phyloP scores from a whole-genome alignment of 75 land plant species.

The Pinus tabuliformis region DNA sequence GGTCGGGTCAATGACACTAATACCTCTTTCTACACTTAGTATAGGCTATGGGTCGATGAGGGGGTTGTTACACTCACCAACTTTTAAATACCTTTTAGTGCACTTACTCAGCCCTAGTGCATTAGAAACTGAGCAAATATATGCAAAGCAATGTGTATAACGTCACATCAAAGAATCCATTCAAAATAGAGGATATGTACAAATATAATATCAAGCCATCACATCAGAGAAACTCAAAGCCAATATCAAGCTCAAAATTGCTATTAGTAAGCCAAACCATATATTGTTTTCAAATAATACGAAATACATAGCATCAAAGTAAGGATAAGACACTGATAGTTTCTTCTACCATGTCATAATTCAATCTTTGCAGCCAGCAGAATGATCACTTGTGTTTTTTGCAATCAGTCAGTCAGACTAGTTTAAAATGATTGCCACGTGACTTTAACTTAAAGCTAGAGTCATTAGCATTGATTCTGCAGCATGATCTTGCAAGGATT shows the following conservation, averaged over 20 bases:
- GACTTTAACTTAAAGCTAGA: no score
- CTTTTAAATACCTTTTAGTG: not conserved
- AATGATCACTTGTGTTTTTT: not conserved
- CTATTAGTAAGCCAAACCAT: not conserved
- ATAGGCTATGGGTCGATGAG: no score
- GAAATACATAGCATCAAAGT: not conserved
- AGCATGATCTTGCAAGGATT: no score
- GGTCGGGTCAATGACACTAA: no score
- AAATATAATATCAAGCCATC: not conserved
- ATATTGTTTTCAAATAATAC: not conserved
- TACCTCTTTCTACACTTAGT: no score
- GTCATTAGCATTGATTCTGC: no score
- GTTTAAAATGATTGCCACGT: no score
- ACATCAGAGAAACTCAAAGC: not conserved
- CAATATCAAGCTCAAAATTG: not conserved
- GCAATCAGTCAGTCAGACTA: no score
- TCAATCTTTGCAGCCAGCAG: not conserved
- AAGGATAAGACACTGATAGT: not conserved
- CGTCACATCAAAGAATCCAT: not conserved
- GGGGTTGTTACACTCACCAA: no score
- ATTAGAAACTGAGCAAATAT: not conserved
- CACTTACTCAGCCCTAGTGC: not conserved
- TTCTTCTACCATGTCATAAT: not conserved
- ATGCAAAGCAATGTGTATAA: not conserved
- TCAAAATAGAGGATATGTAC: not conserved